Base-by-base conservation (phyloP, 2,329 filamentous ascomycete genomes). In the Xylaria multiplex region DNA sequence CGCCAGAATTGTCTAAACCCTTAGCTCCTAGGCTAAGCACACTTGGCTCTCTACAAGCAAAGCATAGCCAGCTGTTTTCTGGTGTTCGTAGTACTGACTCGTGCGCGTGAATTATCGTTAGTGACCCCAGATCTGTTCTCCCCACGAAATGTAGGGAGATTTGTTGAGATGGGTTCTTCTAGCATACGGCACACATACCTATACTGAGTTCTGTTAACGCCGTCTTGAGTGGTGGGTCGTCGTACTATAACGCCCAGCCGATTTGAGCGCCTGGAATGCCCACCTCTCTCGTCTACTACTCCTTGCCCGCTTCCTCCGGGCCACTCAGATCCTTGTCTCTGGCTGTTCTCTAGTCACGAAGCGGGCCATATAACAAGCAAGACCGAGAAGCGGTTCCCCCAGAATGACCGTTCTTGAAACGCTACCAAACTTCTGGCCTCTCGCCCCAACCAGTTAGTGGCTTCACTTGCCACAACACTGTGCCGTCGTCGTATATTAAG, bases 401-500 rank as follows among this genome's bases (percentile, higher is more conserved):
- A 68, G 65, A 65, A 69, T 57, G 59, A 66, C 64, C 60, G 65
- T 61, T 63, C 66, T 67, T 69, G 69, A 66, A 69, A 72, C 64
- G 71, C 71, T 67, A 73, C 70, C 65, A 62, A 65, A 72, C 63
- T 66, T 74, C 67, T 72, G 67, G 66, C 69, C 68, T 71, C 70
- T 67, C 72, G 67, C 71, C 70, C 64, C 68, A 71, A 72, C 67
- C 65, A 62, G 70, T 69, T 71, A 72, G 66, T 71, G 48, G 53
- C 53, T 37, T 65, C 67, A 67, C 68, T 71, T 68, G 74, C 72
- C 75, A 68, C 63, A 62, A 50, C 52, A 56, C 59, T 77, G 73
- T 77, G 76, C 77, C 76, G 76, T 76, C 71, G 72, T 73, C 72
- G 71, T 80, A 80, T 79, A 80, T 79, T 81, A 75, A 69, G 69